Conservation (phyloP, 2,329 filamentous ascomycete genomes). For the Colletotrichum sojae region DNA sequence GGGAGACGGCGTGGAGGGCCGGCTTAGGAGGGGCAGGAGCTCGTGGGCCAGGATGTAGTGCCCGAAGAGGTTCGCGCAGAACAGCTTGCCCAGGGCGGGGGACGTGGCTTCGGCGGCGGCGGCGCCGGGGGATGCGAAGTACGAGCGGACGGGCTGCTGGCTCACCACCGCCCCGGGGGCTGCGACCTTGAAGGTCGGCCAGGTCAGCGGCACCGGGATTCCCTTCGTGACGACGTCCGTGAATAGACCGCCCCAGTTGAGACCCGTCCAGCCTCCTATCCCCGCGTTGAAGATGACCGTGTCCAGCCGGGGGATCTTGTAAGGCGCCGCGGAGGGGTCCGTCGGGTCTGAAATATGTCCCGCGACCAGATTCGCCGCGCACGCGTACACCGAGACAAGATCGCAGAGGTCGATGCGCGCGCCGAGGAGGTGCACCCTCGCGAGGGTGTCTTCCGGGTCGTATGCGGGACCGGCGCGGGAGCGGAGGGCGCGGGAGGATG, state of each 20-base stretch:
- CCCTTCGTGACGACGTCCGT: constrained; percentile 69
- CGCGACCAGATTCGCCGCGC: constrained; percentile 62
- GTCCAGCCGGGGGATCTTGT: constrained; percentile 79
- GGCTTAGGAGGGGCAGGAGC: constrained; percentile 80
- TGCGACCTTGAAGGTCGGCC: constrained; percentile 82
- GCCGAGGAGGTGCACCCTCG: constrained; percentile 71
- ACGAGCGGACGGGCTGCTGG: constrained; percentile 48
- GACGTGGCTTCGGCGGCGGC: constrained; percentile 51
- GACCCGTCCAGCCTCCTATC: constrained; percentile 86
- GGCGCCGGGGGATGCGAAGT: constrained; percentile 35
- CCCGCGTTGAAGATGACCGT: constrained; percentile 89
- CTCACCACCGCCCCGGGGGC: constrained; percentile 61
- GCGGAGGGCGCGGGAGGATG: constrained; percentile 54
- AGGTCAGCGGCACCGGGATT: constrained; percentile 78
- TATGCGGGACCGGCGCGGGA: constrained; percentile 54
- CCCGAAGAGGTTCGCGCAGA: constrained; percentile 93
- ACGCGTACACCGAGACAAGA: constrained; percentile 63
- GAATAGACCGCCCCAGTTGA: constrained; percentile 76
- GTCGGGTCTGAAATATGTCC: constrained; percentile 62
- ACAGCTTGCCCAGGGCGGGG: constrained; percentile 82
- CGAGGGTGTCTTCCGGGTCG: constrained; percentile 58
- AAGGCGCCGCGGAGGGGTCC: constrained; percentile 50
- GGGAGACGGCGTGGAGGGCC: constrained; percentile 51
- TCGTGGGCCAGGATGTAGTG: constrained; percentile 92
- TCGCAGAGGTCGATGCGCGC: constrained; percentile 74